Evolutionary conservation across 1,284 basidiomycete species (phyloP), one percentile per base, ranked within the genome.

Genomic region (Boletus calvinii): DNA sequence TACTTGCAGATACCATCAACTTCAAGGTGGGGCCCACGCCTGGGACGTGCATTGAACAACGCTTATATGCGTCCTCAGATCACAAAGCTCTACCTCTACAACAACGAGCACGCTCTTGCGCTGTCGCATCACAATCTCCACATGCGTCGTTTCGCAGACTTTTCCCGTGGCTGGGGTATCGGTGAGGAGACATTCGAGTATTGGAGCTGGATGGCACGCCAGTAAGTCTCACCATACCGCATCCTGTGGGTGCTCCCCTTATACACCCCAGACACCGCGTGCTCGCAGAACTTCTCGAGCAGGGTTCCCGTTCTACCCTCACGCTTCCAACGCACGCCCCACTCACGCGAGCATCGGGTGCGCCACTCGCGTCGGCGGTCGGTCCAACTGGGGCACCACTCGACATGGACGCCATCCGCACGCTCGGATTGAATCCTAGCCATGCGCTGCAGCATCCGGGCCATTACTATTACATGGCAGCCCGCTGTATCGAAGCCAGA

Each of bases 121-220:
- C 73, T 95, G 4, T 81, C 82, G 0, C 89, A 94, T 55, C 89
- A 96, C 64, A 87, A 84, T 48, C 80, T 83, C 17, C 95, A 98
- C 65, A 78, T 96, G 56, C 82, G 86, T 29, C 84, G 85, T 52
- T 96, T 98, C 60, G 81, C 86, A 6, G 92, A 95, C 59, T 83
- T 98, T 52, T 94, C 91, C 9, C 78, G 90, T 7, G 89, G 90
- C 0, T 98, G 96, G 96, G 93, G 92, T 3, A 98, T 98, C 49
- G 94, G 94, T n/a, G 92, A 94, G 62, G 90, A 94, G 62, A 97
- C 92, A 0, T 97, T 91, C 61, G 97, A 98, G 68, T 98, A 87
- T 66, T 98, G 96, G 96, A 90, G 88, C 60, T 99, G 95, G 96
- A 78, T 94, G 47, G 89, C 91, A 8, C 79, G 94, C 64, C 94